A percentile compares a stretch with the other conserved stretches of the same genome.
phyloP scores from a whole-genome alignment of 192 early-diverging fungal genomes.

The Backusella mclennaniae region DNA sequence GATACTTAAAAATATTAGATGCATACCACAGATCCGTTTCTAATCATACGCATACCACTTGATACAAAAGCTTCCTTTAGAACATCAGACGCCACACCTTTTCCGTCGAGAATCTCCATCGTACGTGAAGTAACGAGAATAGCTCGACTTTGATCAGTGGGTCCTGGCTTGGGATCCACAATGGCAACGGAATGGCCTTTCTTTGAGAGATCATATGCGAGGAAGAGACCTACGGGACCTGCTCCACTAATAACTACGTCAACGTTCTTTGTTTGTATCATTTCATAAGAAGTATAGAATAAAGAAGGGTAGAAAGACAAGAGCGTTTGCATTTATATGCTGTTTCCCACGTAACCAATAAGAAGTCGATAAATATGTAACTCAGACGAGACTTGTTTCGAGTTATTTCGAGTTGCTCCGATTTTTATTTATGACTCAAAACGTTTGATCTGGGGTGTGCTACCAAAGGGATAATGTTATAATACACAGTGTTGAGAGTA shows the following conservation, averaged over 20 bases:
- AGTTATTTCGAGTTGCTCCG: not conserved
- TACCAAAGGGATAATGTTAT: not conserved
- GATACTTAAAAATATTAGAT: not conserved
- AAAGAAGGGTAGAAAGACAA: not conserved
- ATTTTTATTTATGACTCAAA: not conserved
- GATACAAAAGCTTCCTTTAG: not conserved
- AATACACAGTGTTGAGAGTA: not conserved
- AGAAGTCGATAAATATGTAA: not conserved
- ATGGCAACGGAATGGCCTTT: conserved; percentile 16
- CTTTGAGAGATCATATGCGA: conserved; percentile 18
- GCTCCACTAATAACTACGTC: conserved; percentile 31
- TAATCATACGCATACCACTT: conserved; percentile 1
- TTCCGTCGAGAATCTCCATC: conserved; percentile 18
- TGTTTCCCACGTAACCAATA: not conserved
- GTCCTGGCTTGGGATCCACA: conserved; percentile 5
- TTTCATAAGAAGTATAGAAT: not conserved
- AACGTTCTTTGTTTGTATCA: not conserved
- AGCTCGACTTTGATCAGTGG: conserved; percentile 23
- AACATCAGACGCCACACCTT: not conserved
- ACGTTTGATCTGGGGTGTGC: not conserved
- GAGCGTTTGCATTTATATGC: not conserved
- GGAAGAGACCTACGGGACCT: conserved; percentile 23
- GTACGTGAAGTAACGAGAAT: conserved; percentile 17
- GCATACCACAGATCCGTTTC: not conserved
- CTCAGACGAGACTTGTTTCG: not conserved